Conservation (phyloP, 495 filamentous ascomycete species). For the Hyaloscypha variabilis region DNA sequence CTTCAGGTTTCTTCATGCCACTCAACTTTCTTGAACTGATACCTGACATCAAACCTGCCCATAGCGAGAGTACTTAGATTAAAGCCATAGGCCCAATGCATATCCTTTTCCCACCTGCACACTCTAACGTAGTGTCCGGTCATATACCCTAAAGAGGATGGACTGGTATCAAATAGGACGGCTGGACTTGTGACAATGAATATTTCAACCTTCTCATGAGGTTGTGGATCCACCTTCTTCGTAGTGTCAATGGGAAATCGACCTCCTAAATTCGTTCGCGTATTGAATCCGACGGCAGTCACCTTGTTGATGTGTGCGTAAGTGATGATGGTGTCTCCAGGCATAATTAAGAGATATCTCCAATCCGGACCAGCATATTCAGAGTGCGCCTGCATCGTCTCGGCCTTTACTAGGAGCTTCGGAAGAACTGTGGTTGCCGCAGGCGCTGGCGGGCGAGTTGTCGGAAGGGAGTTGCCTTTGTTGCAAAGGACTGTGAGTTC, state of each 20-base stretch:
- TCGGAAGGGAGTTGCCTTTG: slow-evolving; percentile 8
- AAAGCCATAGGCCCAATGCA: slow-evolving; percentile 10
- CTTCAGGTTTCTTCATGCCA: slow-evolving; percentile 6
- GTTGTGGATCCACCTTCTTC: slow-evolving; percentile 11
- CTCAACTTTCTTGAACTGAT: slow-evolving; percentile 8
- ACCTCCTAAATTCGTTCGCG: slow-evolving; percentile 15
- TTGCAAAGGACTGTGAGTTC: slow-evolving; percentile 10
- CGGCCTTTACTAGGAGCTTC: slow-evolving; percentile 10
- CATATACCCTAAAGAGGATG: slow-evolving; percentile 4
- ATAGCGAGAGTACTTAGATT: slow-evolving; percentile 9
- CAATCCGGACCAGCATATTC: slow-evolving; percentile 14
- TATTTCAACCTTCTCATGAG: slow-evolving; percentile 4
- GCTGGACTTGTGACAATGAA: not conserved
- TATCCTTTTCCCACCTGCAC: slow-evolving; percentile 13
- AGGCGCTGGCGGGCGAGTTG: not conserved
- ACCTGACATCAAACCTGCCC: slow-evolving; percentile 10
- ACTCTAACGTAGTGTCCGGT: slow-evolving; percentile 11
- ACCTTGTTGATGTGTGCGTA: slow-evolving; percentile 10
- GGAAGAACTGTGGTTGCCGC: slow-evolving; percentile 13
- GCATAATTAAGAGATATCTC: slow-evolving; percentile 13
- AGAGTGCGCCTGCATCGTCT: slow-evolving; percentile 7
- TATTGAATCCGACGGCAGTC: slow-evolving; percentile 14
- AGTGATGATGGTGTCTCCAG: slow-evolving; percentile 6
- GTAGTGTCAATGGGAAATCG: slow-evolving; percentile 12
- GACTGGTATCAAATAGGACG: not conserved